phyloP scores from a whole-genome alignment of 140 eudicot genomes.

The Ambrosia hybrid region DNA sequence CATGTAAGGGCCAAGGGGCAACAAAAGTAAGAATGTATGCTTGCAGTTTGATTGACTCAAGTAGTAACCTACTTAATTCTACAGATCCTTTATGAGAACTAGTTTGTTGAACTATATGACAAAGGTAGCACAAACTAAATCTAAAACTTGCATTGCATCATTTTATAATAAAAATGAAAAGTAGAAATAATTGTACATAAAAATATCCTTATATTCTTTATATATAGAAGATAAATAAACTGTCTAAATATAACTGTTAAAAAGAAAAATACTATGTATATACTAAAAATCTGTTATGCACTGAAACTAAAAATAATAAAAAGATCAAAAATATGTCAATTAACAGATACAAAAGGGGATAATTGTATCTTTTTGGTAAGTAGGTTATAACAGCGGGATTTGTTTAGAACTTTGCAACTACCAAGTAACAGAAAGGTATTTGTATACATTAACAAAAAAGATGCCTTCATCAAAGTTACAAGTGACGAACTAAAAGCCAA shows the following conservation, averaged over 20 bases:
- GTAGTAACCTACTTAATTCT: too few species aligned
- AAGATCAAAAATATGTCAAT: too few species aligned
- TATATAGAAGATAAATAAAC: too few species aligned
- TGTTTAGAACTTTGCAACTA: not conserved
- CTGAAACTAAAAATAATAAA: not conserved
- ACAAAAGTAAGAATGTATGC: conserved; percentile 7
- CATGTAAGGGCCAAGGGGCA: conserved; percentile 2
- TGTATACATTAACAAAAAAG: not conserved
- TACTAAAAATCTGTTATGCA: not conserved
- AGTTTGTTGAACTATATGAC: too few species aligned
- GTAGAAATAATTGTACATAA: too few species aligned
- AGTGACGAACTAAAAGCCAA: not conserved
- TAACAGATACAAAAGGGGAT: not conserved
- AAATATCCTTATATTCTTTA: too few species aligned
- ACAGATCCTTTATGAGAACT: too few species aligned
- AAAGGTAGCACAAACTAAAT: too few species aligned
- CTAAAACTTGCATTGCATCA: too few species aligned
- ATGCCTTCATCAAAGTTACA: not conserved
- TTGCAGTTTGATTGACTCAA: not conserved
- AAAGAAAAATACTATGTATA: too few species aligned
- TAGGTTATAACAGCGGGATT: not conserved
- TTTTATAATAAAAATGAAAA: too few species aligned
- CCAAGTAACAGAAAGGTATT: not conserved
- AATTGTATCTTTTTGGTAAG: not conserved
- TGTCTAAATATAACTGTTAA: too few species aligned